Evolutionary conservation across 169 alveolate genomes (phyloP).

Genomic region (Eimeria acervulina): DNA sequence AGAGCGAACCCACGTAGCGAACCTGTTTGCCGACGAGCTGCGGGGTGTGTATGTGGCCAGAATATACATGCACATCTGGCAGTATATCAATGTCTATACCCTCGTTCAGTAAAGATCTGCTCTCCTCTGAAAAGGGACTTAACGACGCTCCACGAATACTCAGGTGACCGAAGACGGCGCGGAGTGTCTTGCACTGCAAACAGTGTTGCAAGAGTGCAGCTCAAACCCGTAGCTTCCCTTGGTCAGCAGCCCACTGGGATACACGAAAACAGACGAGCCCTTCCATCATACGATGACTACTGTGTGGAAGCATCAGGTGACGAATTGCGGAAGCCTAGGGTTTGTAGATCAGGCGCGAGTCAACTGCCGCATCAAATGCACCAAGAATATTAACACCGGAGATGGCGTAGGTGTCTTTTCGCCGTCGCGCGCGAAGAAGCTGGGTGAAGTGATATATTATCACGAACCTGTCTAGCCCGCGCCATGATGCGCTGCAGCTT

Average conservation of each 20-base stretch:
- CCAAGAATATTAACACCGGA: background rate
- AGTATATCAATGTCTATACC: slow-evolving; percentile 54
- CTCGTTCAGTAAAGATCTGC: background rate
- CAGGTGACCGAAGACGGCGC: slow-evolving; percentile 76
- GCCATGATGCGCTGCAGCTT: slow-evolving; percentile 46
- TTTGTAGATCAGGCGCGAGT: background rate
- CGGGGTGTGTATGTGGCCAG: slow-evolving; percentile 74
- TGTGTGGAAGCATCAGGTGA: background rate
- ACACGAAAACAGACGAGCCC: background rate
- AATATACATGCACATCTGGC: slow-evolving; percentile 68
- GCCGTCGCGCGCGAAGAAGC: background rate
- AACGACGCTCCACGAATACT: slow-evolving; percentile 61
- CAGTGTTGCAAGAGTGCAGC: slow-evolving; percentile 1
- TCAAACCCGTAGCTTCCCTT: background rate
- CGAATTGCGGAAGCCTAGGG: background rate
- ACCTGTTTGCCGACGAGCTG: slow-evolving; percentile 76
- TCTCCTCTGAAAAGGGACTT: slow-evolving; percentile 14
- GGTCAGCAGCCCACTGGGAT: background rate
- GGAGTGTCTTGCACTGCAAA: slow-evolving; percentile 69
- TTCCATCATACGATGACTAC: background rate
- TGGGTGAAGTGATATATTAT: background rate
- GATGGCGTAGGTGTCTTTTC: background rate
- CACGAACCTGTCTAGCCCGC: slow-evolving; percentile 51
- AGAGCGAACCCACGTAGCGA: slow-evolving; percentile 74
- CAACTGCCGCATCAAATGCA: background rate